Evolutionary conservation across 2,329 filamentous ascomycete genomes (phyloP).

Genomic region (Pyricularia sp.): DNA sequence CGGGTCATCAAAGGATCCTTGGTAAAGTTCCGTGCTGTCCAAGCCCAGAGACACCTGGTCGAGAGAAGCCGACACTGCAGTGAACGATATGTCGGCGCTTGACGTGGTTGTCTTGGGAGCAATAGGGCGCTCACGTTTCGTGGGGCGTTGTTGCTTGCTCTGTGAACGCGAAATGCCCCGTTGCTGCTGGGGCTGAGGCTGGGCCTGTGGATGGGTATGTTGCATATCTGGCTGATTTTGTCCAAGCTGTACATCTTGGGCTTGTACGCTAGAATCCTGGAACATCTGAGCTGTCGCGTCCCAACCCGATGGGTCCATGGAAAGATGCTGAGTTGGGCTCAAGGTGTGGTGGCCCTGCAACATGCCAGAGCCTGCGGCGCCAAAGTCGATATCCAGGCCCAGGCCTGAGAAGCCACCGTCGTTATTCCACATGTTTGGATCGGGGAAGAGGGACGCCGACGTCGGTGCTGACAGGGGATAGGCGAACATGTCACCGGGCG

Average conservation of each 20-base stretch:
- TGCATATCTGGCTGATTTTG: slow-evolving; percentile 7
- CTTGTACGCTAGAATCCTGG: slow-evolving; percentile 28
- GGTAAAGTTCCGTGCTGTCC: slow-evolving; percentile 22
- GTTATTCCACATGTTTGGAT: slow-evolving; percentile 17
- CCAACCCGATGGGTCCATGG: slow-evolving; percentile 44
- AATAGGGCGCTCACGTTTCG: slow-evolving; percentile 30
- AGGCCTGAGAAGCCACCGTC: slow-evolving; percentile 21
- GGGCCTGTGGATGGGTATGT: slow-evolving; percentile 6
- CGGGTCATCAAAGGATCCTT: slow-evolving; percentile 32
- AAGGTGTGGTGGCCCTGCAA: slow-evolving; percentile 24
- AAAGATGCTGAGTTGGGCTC: slow-evolving; percentile 25
- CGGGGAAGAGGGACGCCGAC: slow-evolving; percentile 29
- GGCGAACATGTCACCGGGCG: slow-evolving; percentile 39
- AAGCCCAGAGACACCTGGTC: slow-evolving; percentile 22
- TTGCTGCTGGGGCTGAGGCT: slow-evolving; percentile 9
- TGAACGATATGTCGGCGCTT: slow-evolving; percentile 18
- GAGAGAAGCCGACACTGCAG: slow-evolving; percentile 15
- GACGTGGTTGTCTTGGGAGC: slow-evolving; percentile 36
- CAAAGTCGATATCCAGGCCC: slow-evolving; percentile 48
- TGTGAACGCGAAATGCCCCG: slow-evolving; percentile 2
- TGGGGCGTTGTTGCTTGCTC: slow-evolving; percentile 11
- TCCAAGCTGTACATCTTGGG: slow-evolving; percentile 14
- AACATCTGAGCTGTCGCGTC: slow-evolving; percentile 40
- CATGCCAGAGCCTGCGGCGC: slow-evolving; percentile 26
- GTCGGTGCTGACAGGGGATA: slow-evolving; percentile 48